Conservation (phyloP, 176 grass and related monocot species). For the Typha latifolia region DNA sequence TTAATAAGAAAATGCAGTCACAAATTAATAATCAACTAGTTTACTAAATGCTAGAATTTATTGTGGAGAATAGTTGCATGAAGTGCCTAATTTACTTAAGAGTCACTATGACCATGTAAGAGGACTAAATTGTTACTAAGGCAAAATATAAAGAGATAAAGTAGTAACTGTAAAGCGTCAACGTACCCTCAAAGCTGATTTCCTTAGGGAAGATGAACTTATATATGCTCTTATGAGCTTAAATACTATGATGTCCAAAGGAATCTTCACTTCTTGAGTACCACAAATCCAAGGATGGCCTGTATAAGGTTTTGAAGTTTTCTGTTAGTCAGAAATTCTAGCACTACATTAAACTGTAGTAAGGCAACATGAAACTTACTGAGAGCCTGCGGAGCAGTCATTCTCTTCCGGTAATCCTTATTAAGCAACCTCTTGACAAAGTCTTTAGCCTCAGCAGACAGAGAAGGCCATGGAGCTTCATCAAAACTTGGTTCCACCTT, state of each 20-base stretch:
- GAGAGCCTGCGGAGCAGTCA: conserved; percentile 96
- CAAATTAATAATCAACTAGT: neutral
- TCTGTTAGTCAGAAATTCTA: neutral
- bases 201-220: conserved; percentile 86
- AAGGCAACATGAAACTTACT: conserved; percentile 40
- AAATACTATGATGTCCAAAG: conserved; percentile 93
- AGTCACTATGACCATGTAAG: neutral
- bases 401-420: conserved; percentile 99
- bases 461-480: conserved; percentile 91
- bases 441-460: conserved; percentile 83
- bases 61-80: neutral
- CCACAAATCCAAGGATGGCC: conserved; percentile 92
- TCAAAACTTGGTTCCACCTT: conserved; percentile 99
- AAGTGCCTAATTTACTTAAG: neutral
- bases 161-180: neutral
- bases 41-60: neutral
- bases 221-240: conserved; percentile 94
- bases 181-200: conserved; percentile 93
- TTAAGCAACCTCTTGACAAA: conserved; percentile 94
- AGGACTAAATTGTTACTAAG: neutral
- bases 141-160: conserved; percentile 11
- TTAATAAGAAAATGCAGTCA: neutral
- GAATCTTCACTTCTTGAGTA: conserved; percentile 76
- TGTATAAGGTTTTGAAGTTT: conserved; percentile 20
- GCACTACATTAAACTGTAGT: neutral